A percentile compares a stretch with the other conserved stretches of the same genome.
phyloP scores from a whole-genome alignment of 352 stramenopile genomes.

The Globisporangium carolinianum region DNA sequence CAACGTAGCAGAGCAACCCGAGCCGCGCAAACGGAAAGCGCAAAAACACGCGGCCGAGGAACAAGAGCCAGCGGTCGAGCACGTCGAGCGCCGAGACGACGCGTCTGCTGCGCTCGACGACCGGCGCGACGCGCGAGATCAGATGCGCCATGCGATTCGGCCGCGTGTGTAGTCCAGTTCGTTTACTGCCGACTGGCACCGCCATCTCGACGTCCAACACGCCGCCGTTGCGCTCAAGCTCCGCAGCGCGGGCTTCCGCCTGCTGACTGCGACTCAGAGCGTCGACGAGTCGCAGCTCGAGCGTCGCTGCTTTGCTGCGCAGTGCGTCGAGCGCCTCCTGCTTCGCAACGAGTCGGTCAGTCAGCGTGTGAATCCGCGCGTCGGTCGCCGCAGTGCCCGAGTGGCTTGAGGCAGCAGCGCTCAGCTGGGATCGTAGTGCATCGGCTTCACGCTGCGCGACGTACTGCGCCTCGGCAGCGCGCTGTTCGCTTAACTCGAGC shows the following conservation, averaged over 20 bases:
- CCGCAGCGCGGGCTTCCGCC: slow-evolving; percentile 53
- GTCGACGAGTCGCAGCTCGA: slow-evolving; percentile 65
- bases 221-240: slow-evolving; percentile 58
- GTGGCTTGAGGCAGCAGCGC: slow-evolving; percentile 17
- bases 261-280: slow-evolving; percentile 29
- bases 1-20: slow-evolving; percentile 65
- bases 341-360: slow-evolving; percentile 76
- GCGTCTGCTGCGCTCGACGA: slow-evolving; percentile 62
- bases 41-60: slow-evolving; percentile 74
- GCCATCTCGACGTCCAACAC: slow-evolving; percentile 67
- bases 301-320: slow-evolving; percentile 56
- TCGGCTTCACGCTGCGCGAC: slow-evolving; percentile 30
- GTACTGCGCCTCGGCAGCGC: slow-evolving; percentile 29
- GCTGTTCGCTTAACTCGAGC: slow-evolving; percentile 27
- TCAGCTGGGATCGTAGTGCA: slow-evolving; percentile 39
- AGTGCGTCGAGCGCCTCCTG: slow-evolving; percentile 70
- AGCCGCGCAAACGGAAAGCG: slow-evolving; percentile 70
- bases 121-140: slow-evolving; percentile 54
- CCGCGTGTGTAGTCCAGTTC: slow-evolving; percentile 24
- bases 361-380: slow-evolving; percentile 67
- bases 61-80: slow-evolving; percentile 68
- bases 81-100: slow-evolving; percentile 58
- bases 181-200: slow-evolving; percentile 30
- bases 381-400: slow-evolving; percentile 29
- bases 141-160: slow-evolving; percentile 60